Evolutionary conservation across 345 rosid genomes (phyloP), one percentile per base, ranked within the genome.

Genomic region (Ailanthus altissimus): DNA sequence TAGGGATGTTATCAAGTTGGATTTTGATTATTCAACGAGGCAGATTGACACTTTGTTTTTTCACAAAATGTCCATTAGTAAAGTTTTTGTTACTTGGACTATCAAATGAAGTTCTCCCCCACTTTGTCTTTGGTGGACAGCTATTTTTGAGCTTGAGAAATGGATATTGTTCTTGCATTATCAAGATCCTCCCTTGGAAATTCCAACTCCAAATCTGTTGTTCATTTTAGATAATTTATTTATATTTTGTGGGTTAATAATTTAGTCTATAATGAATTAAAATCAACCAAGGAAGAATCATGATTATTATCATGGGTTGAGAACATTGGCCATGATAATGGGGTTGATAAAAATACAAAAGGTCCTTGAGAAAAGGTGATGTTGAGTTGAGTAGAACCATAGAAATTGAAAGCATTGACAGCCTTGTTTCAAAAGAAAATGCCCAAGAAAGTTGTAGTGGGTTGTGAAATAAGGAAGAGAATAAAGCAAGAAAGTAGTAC

Each of bases 371-470:
- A 75, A 74, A 87, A 83, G 81, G 75, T 81, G 91, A 84, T 72
- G 86, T 78, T 79, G 89, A 81, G 86, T 83, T 83, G 85, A 73
- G 85, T 60, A 81, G 51, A 81, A 82, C 86, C 86, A 80, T 72
- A 36, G 88, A 83, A 81, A 82, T 81, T 83, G 84, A 84, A 83
- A 83, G 80, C 81, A 69, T 62, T 77, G 86, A 79, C 80, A 81
- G 78, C 85, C 81, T 75, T 86, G 76, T 85, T 85, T 81, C 81
- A 73, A 81, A 76, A 86, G 74, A 47, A 86, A 83, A 81, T 79
- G 74, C 84, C 83, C 69, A 71, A 46, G 70, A 66, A 84, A 72
- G 69, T 78, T 64, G 85, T 74, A 72, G 85, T 78, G 81, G 79
- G 86, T 74, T 77, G 77, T 80, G 83, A 70, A 64, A 63, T 53